Evolutionary conservation across 148 eudicot species (phyloP), one percentile per base, ranked within the genome.

Genomic region (Drosera capensis): DNA sequence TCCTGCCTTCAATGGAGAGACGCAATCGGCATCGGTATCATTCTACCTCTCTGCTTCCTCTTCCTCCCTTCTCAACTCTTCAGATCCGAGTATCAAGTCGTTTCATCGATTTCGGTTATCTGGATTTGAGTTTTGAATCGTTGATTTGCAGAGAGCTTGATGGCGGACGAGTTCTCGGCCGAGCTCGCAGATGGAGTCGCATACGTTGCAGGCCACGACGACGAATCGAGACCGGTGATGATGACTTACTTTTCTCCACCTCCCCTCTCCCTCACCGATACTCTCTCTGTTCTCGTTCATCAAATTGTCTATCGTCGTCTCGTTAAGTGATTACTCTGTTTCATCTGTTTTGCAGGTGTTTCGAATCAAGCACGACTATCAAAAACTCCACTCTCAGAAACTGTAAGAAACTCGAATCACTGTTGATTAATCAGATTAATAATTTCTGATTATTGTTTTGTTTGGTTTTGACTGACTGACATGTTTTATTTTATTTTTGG

Each of bases 361-460:
- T 52, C 71, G 95, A 47, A 71, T 84, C 54, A 90, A 90, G 80
- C 97, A 90, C 66, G 95, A 84, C 43, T 84, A 90, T 59, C 95
- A 78, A 49, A 90, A 84, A 56, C 73, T 69, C 38, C 95, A 75
- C 49, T 90, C 97, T 0, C 95, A 84, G 53, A 90, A 90, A 67
- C 40, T 68, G 97, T 90, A 59, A 71, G 86, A n/a, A n/a, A n/a
- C n/a, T n/a, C 38, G 14, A 34, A 34, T 28, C 38, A 34, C 13
- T 34, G n/a, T 15, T 25, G 48, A 14, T 26, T 14, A 3, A 14
- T 15, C 25, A 25, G n/a, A 24, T 19, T 5, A 30, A 64, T 8
- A 15, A 17, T n/a, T 22, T 30, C n/a, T 21, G 1, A 30, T 23
- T 46, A 13, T 43, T 49, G 17, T 11, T 11, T 34, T 1, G 12